phyloP scores from a whole-genome alignment of 805 yeast species.

The Hemisphaericaspora nanyangensis region DNA sequence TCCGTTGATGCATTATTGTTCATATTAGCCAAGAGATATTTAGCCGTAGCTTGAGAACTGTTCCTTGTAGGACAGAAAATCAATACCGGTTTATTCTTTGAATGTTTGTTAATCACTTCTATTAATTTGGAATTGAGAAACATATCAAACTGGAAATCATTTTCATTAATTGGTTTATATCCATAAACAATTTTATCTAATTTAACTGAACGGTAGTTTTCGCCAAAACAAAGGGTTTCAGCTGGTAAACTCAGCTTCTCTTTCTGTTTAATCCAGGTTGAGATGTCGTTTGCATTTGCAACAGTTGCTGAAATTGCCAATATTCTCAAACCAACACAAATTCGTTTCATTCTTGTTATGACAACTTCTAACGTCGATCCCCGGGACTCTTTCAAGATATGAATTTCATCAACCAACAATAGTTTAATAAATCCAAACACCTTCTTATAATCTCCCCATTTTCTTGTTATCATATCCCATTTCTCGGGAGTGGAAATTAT shows the following conservation, averaged over 20 bases:
- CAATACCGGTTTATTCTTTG: slow-evolving; percentile 41
- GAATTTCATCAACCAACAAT: slow-evolving; percentile 25
- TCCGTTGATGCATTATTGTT: not conserved
- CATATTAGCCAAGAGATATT: slow-evolving; percentile 24
- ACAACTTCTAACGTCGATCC: slow-evolving; percentile 26
- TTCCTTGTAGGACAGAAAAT: slow-evolving; percentile 54
- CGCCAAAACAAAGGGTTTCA: slow-evolving; percentile 40
- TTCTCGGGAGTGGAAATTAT: slow-evolving; percentile 62
- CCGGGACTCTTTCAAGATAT: slow-evolving; percentile 22
- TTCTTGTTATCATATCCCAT: slow-evolving; percentile 56
- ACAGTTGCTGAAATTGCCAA: slow-evolving; percentile 45
- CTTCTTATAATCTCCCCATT: slow-evolving; percentile 41
- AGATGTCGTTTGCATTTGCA: slow-evolving; percentile 47
- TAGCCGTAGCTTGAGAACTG: slow-evolving; percentile 45
- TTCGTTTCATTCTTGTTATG: slow-evolving; percentile 12
- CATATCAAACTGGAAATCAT: slow-evolving; percentile 47
- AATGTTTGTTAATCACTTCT: slow-evolving; percentile 36
- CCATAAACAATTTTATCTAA: slow-evolving; percentile 44
- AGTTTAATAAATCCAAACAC: slow-evolving; percentile 11
- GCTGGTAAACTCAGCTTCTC: slow-evolving; percentile 20
- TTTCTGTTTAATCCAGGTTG: slow-evolving; percentile 17
- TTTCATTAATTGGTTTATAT: slow-evolving; percentile 30
- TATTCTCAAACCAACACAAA: slow-evolving; percentile 9
- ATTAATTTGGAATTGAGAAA: slow-evolving; percentile 38
- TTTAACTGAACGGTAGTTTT: slow-evolving; percentile 43